Base-by-base conservation (phyloP, 2,329 filamentous ascomycete genomes). In the Monosporascus sp. region DNA sequence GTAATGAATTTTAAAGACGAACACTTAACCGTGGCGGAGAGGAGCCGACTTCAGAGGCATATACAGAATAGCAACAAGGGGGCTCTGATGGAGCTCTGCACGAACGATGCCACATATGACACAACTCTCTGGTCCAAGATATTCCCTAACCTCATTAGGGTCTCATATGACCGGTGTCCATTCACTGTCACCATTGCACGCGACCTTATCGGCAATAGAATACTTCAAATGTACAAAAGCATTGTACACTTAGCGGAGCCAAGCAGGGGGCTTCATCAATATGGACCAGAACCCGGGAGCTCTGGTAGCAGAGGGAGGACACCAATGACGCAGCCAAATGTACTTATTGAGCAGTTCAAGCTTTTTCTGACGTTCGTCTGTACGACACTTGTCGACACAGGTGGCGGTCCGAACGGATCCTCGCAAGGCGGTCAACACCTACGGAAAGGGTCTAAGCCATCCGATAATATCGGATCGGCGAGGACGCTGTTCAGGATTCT, bases 321-420 rank as follows among this genome's bases (percentile, higher is more conserved):
- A 54, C 85, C 81, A 54, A 87, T 84, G 3, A 86, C 87, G 1
- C 88, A 91, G 18, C 89, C 92, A 0, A 91, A 96, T 62, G 85
- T 96, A 22, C 79, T 97, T 53, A 85, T 99, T 54, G 95, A 97
- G 70, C 94, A 99, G 68, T 99, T 93, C 93, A 97, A 97, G 71
- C 77, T 97, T 2, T 97, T 97, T 68, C 79, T 99, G 25, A 92
- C 97, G 52, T 97, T 99, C 73, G 94, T 93, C 9, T 99, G 95
- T 71, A 96, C 93, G 9, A 97, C 94, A 0, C 77, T 99, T 53
- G 92, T 89, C 38, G 94, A 94, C 60, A 82, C 90, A 9, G 90
- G 90, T 9, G 83, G 77, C 52, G 77, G 78, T 22, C 82, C 85
- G 52, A 76, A 86, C 31, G 75, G 78, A 14, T 75, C 76, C 2